Evolutionary conservation across 2,329 filamentous ascomycete genomes (phyloP).

Genomic region (Hypocrella siamensis): DNA sequence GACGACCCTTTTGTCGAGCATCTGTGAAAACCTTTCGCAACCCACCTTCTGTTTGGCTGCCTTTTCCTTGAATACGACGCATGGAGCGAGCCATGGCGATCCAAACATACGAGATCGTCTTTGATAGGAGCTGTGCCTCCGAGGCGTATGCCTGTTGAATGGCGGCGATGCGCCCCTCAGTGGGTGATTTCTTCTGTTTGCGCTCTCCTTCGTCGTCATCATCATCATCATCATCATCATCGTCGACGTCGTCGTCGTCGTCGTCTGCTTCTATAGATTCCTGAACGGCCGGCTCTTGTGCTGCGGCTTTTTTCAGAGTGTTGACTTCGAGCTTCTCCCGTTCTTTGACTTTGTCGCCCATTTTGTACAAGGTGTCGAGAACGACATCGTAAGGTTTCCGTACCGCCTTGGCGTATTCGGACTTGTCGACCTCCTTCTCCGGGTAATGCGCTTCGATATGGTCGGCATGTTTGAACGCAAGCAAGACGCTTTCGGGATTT

Average conservation of each 20-base stretch:
- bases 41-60: slow-evolving; percentile 49
- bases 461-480: slow-evolving; percentile 82
- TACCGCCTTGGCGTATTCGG: slow-evolving; percentile 62
- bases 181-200: slow-evolving; percentile 33
- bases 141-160: slow-evolving; percentile 52
- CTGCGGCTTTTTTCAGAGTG: slow-evolving; percentile 37
- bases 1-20: slow-evolving; percentile 69
- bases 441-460: slow-evolving; percentile 67
- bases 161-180: slow-evolving; percentile 46
- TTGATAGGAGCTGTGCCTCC: slow-evolving; percentile 62
- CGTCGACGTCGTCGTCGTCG: slow-evolving; percentile 30
- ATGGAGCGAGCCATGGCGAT: slow-evolving; percentile 88
- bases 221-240: slow-evolving; percentile 29
- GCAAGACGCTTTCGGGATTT: slow-evolving; percentile 83
- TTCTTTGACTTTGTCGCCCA: slow-evolving; percentile 59
- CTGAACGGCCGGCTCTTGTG: slow-evolving; percentile 19
- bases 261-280: slow-evolving; percentile 27
- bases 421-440: slow-evolving; percentile 62
- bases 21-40: slow-evolving; percentile 82
- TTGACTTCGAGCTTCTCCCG: slow-evolving; percentile 42
- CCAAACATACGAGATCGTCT: slow-evolving; percentile 85
- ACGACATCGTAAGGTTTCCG: slow-evolving; percentile 72
- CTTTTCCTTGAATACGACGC: slow-evolving; percentile 83
- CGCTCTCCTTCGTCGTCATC: slow-evolving; percentile 28
- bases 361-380: slow-evolving; percentile 73